A percentile compares a stretch with the other conserved stretches of the same genome.
phyloP scores from a whole-genome alignment of 139 green algal species.

The Coelastrella sp. region DNA sequence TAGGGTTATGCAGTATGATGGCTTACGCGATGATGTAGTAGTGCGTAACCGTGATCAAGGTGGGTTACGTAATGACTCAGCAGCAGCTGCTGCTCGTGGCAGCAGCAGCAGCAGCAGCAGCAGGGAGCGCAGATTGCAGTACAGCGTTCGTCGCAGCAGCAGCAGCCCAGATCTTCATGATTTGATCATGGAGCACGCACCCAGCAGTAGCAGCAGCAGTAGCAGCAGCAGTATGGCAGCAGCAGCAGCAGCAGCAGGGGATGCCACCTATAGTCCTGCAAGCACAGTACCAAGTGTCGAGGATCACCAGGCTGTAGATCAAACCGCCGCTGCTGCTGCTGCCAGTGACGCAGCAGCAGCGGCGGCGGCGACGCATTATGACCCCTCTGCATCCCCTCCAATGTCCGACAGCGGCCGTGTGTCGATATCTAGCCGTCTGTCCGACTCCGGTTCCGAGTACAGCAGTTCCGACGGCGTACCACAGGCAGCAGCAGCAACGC shows the following conservation, averaged over 20 bases:
- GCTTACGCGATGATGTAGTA: background rate
- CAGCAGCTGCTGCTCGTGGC: background rate
- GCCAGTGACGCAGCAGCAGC: background rate
- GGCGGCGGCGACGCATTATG: background rate
- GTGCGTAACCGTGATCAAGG: background rate
- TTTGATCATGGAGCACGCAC: background rate
- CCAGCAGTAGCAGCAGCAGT: background rate
- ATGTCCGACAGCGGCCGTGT: background rate
- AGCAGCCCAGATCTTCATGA: background rate
- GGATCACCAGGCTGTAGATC: background rate
- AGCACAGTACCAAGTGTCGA: too few species aligned
- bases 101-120: background rate
- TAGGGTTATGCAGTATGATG: background rate
- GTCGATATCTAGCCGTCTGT: background rate
- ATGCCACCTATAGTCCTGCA: too few species aligned
- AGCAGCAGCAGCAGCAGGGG: slow-evolving; percentile 10
- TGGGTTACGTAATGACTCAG: too few species aligned
- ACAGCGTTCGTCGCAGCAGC: background rate
- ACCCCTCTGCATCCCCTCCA: background rate
- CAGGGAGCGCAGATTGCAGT: background rate
- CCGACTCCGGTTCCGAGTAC: too few species aligned
- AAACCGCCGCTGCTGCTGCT: background rate
- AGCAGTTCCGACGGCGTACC: too few species aligned
- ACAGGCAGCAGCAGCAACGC: slow-evolving; percentile 3
- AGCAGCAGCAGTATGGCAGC: slow-evolving; percentile 13